These are phyloP conservation scores for Ustilago curta DNA, from an alignment of 1,284 basidiomycete species.

Conservation along the genomic window DNA sequence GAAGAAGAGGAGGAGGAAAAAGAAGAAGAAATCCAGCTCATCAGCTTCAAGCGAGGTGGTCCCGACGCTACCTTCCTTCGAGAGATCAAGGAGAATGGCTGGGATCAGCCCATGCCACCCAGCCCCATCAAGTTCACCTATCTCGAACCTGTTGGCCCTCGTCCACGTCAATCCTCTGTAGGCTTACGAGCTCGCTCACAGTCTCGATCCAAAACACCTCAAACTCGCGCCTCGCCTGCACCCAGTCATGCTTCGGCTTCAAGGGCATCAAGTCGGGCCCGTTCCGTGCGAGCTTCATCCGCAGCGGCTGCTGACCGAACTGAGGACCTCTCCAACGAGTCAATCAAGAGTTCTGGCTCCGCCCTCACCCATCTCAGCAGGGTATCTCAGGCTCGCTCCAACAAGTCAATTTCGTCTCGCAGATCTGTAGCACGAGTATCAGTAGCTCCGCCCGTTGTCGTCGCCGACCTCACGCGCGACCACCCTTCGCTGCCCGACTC, in stretches of 20 bases:
- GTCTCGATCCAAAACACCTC: slow-evolving; percentile 41
- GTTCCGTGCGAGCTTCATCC: slow-evolving; percentile 22
- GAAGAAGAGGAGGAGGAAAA: slow-evolving; percentile 31
- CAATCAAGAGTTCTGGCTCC: slow-evolving; percentile 35
- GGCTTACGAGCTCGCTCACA: slow-evolving; percentile 18
- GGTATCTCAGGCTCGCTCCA: slow-evolving; percentile 9
- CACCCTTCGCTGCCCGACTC: slow-evolving; percentile 43
- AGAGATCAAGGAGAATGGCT: slow-evolving; percentile 48
- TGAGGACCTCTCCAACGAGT: slow-evolving; percentile 26
- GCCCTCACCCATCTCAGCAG: slow-evolving; percentile 19
- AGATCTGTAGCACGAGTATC: slow-evolving; percentile 17
- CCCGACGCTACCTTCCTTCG: slow-evolving; percentile 48
- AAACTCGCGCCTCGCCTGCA: slow-evolving; percentile 23
- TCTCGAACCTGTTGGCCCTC: slow-evolving; percentile 26
- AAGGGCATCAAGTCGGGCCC: slow-evolving; percentile 6
- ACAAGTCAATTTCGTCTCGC: neutral
- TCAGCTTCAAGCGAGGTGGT: slow-evolving; percentile 40
- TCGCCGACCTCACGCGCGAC: slow-evolving; percentile 38
- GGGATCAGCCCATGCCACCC: slow-evolving; percentile 35
- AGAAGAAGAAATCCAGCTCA: slow-evolving; percentile 37
- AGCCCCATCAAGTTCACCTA: slow-evolving; percentile 50
- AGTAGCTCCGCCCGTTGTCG: slow-evolving; percentile 21
- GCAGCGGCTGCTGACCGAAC: slow-evolving; percentile 11
- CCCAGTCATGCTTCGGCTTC: slow-evolving; percentile 21
- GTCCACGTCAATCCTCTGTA: slow-evolving; percentile 19